phyloP scores from a whole-genome alignment of 352 stramenopile genomes.

The Phytophthora podocarpi region DNA sequence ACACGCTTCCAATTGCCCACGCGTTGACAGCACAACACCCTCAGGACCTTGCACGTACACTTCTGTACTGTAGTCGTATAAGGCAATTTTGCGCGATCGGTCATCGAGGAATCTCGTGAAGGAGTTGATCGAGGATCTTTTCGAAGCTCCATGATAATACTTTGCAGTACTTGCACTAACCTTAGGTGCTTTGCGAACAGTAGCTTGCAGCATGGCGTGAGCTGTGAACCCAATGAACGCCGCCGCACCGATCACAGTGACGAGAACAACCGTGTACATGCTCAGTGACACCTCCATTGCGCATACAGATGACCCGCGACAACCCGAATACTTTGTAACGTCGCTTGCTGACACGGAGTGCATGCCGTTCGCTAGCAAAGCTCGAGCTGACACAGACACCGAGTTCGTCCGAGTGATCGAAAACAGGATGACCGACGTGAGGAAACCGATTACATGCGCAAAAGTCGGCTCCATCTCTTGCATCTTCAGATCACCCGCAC shows the following conservation, averaged over 20 bases:
- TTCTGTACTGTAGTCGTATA: conserved; percentile 39
- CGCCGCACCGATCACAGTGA: conserved; percentile 13
- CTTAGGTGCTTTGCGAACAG: not conserved
- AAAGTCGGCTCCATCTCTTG: conserved; percentile 49
- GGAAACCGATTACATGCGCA: conserved; percentile 36
- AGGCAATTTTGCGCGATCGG: conserved; percentile 25
- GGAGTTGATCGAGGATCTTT: conserved; percentile 30
- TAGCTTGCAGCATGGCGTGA: conserved; percentile 24
- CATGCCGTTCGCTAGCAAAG: conserved; percentile 36
- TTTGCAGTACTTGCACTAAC: not conserved
- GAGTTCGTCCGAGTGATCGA: conserved; percentile 7
- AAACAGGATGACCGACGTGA: conserved; percentile 30
- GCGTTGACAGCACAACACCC: conserved; percentile 29
- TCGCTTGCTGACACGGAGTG: conserved; percentile 20
- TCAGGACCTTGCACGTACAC: conserved; percentile 30
- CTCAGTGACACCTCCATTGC: conserved; percentile 27
- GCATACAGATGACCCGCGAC: conserved; percentile 38
- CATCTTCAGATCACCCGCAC: conserved; percentile 39
- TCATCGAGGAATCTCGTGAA: conserved; percentile 48
- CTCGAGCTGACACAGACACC: conserved; percentile 10
- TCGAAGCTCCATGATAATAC: not conserved
- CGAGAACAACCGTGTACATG: conserved; percentile 26
- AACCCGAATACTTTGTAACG: conserved; percentile 38
- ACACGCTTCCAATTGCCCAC: conserved; percentile 33
- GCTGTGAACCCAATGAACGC: conserved; percentile 17